Percentiles rank a stretch among this genome's conserved stretches.
phyloP scores from a whole-genome alignment of 768 basidiomycete species.

The Lyophyllum semitale region DNA sequence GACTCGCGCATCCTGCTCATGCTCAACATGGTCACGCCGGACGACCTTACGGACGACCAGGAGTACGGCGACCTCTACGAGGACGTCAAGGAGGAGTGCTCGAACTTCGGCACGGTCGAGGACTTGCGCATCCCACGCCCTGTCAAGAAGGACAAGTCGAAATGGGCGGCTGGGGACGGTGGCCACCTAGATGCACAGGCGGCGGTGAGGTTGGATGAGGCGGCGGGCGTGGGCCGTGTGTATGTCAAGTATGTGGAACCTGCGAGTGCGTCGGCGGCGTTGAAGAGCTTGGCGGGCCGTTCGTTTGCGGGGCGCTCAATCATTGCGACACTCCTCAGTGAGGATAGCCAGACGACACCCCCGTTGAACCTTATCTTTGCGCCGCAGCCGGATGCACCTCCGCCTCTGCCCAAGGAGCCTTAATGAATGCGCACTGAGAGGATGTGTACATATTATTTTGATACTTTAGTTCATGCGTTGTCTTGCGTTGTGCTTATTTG shows the following conservation, averaged over 20 bases:
- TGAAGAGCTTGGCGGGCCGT: conserved; percentile 88
- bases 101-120: conserved; percentile 76
- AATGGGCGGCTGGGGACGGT: conserved; percentile 68
- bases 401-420: conserved; percentile 56
- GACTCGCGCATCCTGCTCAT: conserved; percentile 90
- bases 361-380: conserved; percentile 83
- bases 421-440: not conserved
- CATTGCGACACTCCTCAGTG: conserved; percentile 80
- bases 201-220: conserved; percentile 78
- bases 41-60: conserved; percentile 86
- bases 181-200: conserved; percentile 63
- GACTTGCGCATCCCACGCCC: conserved; percentile 90
- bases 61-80: conserved; percentile 95
- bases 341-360: conserved; percentile 84
- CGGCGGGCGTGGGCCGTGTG: conserved; percentile 91
- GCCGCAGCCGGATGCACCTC: conserved; percentile 80
- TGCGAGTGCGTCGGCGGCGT: conserved; percentile 64
- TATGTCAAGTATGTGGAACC: conserved; percentile 84
- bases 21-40: conserved; percentile 97
- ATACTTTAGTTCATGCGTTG: conserved; percentile 7
- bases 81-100: conserved; percentile 91
- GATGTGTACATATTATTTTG: not conserved
- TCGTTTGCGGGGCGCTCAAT: conserved; percentile 87
- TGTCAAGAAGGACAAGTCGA: conserved; percentile 80
- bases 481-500: not conserved